A percentile compares a stretch with the other conserved stretches of the same genome.
Conservation (phyloP, 352 stramenopile genomes). For the Phytophthora citrophthora region DNA sequence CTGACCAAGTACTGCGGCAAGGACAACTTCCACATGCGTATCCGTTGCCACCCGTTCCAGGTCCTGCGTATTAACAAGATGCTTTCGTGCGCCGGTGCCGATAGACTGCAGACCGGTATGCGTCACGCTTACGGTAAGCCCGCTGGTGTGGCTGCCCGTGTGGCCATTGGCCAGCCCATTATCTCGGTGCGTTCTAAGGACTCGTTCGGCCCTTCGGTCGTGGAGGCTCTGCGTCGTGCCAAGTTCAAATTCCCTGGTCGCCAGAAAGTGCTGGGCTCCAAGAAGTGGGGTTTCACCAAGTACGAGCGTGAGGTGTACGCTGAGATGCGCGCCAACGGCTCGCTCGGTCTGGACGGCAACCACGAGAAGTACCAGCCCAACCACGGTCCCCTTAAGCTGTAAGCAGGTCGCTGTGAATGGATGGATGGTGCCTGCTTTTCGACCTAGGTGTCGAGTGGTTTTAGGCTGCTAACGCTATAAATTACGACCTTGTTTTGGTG, state of each 20-base stretch:
- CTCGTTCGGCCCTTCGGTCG: conserved; percentile 91
- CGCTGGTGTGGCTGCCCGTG: conserved; percentile 96
- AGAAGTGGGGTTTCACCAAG: conserved; percentile 99
- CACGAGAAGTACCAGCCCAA: conserved; percentile 97
- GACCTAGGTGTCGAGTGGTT: conserved; percentile 12
- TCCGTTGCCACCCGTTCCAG: conserved; percentile 99
- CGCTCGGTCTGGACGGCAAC: conserved; percentile 96
- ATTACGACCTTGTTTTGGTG: conserved; percentile 50
- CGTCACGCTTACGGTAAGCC: conserved; percentile 99
- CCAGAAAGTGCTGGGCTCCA: conserved; percentile 99
- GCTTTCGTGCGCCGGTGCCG: conserved; percentile 99
- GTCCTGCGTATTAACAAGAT: conserved; percentile 99
- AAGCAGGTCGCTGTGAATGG: conserved; percentile 33
- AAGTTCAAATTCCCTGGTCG: conserved; percentile 99
- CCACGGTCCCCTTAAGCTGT: conserved; percentile 81
- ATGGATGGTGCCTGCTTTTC: conserved; percentile 27
- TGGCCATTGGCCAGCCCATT: conserved; percentile 99
- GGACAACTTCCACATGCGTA: conserved; percentile 99
- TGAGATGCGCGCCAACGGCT: conserved; percentile 94
- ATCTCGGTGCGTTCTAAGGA: conserved; percentile 98
- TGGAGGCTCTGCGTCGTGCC: conserved; percentile 98
- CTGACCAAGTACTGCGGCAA: conserved; percentile 98
- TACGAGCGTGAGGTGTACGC: conserved; percentile 99
- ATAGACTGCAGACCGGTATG: conserved; percentile 99
- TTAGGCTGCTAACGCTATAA: conserved; percentile 45